Evolutionary conservation across 306 rosid genomes (phyloP).

Genomic region (Sesbania bispinosa): DNA sequence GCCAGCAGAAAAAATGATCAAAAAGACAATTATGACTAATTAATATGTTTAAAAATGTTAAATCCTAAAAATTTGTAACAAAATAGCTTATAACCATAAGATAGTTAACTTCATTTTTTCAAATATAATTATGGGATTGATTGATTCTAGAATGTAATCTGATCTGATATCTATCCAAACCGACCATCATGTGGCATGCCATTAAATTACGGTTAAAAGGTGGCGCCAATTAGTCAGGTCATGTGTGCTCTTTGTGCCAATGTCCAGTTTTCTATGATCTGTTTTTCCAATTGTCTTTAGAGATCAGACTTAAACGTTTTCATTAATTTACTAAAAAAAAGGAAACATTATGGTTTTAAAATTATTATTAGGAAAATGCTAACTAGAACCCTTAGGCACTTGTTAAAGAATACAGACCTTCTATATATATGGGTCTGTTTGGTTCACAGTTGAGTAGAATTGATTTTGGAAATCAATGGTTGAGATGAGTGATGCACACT

Average conservation of each 20-base stretch:
- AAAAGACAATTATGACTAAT: background rate
- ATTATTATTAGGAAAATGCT: too few relatives aligned
- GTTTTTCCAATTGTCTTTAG: background rate
- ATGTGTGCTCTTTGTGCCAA: background rate
- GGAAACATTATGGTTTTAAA: background rate
- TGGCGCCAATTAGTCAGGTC: background rate
- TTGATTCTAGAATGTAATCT: background rate
- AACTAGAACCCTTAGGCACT: too few relatives aligned
- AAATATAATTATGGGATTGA: background rate
- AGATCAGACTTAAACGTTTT: background rate
- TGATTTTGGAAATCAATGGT: too few relatives aligned
- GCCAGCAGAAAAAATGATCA: background rate
- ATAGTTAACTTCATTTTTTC: background rate
- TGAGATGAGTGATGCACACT: too few relatives aligned
- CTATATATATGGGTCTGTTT: too few relatives aligned
- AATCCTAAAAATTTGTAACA: background rate
- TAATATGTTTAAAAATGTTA: background rate
- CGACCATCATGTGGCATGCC: background rate
- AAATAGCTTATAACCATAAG: background rate
- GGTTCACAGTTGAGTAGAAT: too few relatives aligned
- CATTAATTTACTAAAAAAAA: background rate
- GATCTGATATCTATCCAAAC: background rate
- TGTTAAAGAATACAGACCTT: too few relatives aligned
- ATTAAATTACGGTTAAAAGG: conserved; percentile 13
- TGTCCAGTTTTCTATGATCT: conserved; percentile 11